Conservation (phyloP, 2,329 filamentous ascomycete genomes). For the Clonostachys sp. region DNA sequence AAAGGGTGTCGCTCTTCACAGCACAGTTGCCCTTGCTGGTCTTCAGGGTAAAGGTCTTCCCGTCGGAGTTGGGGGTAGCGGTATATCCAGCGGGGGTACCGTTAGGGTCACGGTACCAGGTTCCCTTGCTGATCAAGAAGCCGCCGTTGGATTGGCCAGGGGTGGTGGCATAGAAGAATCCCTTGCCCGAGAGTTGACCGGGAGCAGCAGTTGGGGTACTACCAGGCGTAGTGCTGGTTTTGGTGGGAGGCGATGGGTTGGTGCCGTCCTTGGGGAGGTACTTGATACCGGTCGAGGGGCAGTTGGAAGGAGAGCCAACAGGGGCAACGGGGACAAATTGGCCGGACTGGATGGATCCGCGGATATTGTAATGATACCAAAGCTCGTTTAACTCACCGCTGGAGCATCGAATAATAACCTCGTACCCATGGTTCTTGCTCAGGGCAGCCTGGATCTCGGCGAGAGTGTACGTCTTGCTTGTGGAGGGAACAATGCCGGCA, state of each 20-base stretch:
- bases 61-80: slow-evolving; percentile 10
- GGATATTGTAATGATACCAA: slow-evolving; percentile 60
- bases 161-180: slow-evolving; percentile 6
- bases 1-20: slow-evolving; percentile 6
- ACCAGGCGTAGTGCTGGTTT: background rate
- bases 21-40: slow-evolving; percentile 15
- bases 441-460: slow-evolving; percentile 56
- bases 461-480: slow-evolving; percentile 52
- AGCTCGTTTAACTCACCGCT: slow-evolving; percentile 41
- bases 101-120: slow-evolving; percentile 14
- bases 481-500: slow-evolving; percentile 56
- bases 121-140: slow-evolving; percentile 14
- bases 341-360: slow-evolving; percentile 53
- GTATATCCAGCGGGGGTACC: slow-evolving; percentile 17
- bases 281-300: slow-evolving; percentile 57
- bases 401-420: slow-evolving; percentile 56
- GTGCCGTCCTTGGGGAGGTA: slow-evolving; percentile 49
- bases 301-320: slow-evolving; percentile 47
- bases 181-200: slow-evolving; percentile 8
- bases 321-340: slow-evolving; percentile 51
- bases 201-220: background rate
- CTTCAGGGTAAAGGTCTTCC: slow-evolving; percentile 10
- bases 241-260: background rate
- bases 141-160: slow-evolving; percentile 5
- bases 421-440: slow-evolving; percentile 43